Evolutionary conservation across 1,284 basidiomycete genomes (phyloP).

Genomic region (Leccinum pachyderme): DNA sequence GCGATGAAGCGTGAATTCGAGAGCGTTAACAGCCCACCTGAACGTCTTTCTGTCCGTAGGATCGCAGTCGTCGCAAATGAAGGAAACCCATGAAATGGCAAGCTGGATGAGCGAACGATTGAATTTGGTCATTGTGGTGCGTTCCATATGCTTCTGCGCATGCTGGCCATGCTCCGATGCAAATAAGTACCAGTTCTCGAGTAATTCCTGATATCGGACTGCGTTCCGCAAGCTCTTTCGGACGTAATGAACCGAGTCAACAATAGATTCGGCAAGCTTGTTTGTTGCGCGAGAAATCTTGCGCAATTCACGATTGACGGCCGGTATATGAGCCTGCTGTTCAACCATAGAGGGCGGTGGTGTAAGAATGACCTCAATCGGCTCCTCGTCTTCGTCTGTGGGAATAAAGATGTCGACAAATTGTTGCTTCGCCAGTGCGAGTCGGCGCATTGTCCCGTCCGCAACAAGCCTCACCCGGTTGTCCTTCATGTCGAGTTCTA

Average conservation of each 20-base stretch:
- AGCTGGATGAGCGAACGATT: conserved; percentile 82
- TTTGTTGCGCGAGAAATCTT: conserved; percentile 90
- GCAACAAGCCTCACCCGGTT: conserved; percentile 83
- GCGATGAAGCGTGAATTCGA: conserved; percentile 91
- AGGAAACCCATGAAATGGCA: conserved; percentile 96
- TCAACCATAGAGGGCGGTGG: conserved; percentile 71
- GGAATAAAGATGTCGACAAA: conserved; percentile 69
- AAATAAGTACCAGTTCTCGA: conserved; percentile 96
- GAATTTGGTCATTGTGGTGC: conserved; percentile 68
- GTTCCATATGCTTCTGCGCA: conserved; percentile 86
- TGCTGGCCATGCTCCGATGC: conserved; percentile 94
- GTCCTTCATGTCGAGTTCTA: conserved; percentile 81
- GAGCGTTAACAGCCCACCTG: conserved; percentile 96
- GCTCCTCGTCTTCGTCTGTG: conserved; percentile 59
- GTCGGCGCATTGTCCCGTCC: conserved; percentile 79
- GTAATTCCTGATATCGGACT: conserved; percentile 77
- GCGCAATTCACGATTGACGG: conserved; percentile 86
- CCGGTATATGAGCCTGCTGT: conserved; percentile 89
- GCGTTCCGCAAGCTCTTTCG: conserved; percentile 64
- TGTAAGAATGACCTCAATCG: conserved; percentile 41
- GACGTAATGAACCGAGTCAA: conserved; percentile 86
- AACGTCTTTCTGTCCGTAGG: conserved; percentile 96
- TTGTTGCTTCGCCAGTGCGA: conserved; percentile 76
- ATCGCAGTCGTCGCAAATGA: conserved; percentile 98
- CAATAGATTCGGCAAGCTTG: conserved; percentile 89